These are phyloP conservation scores for Neofusicoccum ribis DNA, from an alignment of 2,329 filamentous ascomycete species.

Conservation along the genomic window DNA sequence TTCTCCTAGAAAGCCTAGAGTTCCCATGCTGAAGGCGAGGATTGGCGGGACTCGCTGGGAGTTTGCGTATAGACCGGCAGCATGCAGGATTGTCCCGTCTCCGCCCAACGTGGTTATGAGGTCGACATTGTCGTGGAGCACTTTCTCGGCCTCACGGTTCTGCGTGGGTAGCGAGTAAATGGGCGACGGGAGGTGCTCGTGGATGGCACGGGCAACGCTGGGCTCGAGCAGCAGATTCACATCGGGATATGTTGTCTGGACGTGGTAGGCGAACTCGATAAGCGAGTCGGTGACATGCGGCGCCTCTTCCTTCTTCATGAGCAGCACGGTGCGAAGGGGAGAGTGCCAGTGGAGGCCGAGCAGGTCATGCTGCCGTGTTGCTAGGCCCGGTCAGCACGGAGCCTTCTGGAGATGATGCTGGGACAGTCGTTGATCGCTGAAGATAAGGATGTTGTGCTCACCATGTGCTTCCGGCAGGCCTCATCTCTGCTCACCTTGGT, in stretches of 20 bases:
- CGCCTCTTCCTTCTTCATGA: slow-evolving; percentile 67
- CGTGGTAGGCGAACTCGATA: slow-evolving; percentile 64
- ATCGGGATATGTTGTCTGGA: slow-evolving; percentile 75
- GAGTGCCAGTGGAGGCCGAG: slow-evolving; percentile 67
- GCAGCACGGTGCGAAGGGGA: slow-evolving; percentile 66
- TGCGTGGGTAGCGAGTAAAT: slow-evolving; percentile 45
- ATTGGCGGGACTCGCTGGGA: slow-evolving; percentile 82
- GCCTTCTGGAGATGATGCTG: neutral
- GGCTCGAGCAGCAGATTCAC: slow-evolving; percentile 83
- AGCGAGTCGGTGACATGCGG: slow-evolving; percentile 57
- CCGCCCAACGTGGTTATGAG: slow-evolving; percentile 88
- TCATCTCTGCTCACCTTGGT: slow-evolving; percentile 24
- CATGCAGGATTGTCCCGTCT: slow-evolving; percentile 86
- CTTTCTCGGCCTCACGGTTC: slow-evolving; percentile 15
- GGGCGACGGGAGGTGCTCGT: slow-evolving; percentile 70
- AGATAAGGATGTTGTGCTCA: slow-evolving; percentile 7
- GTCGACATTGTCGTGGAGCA: slow-evolving; percentile 76
- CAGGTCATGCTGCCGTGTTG: slow-evolving; percentile 60
- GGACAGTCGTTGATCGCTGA: neutral
- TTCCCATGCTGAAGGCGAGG: slow-evolving; percentile 95
- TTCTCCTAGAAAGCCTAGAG: slow-evolving; percentile 89
- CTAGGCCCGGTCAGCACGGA: slow-evolving; percentile 34
- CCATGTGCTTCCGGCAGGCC: neutral
- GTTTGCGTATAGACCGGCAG: slow-evolving; percentile 82
- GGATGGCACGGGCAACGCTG: slow-evolving; percentile 69